Evolutionary conservation across 1,139 yeast species (phyloP).

Genomic region (Saccharomycopsis hybrid): DNA sequence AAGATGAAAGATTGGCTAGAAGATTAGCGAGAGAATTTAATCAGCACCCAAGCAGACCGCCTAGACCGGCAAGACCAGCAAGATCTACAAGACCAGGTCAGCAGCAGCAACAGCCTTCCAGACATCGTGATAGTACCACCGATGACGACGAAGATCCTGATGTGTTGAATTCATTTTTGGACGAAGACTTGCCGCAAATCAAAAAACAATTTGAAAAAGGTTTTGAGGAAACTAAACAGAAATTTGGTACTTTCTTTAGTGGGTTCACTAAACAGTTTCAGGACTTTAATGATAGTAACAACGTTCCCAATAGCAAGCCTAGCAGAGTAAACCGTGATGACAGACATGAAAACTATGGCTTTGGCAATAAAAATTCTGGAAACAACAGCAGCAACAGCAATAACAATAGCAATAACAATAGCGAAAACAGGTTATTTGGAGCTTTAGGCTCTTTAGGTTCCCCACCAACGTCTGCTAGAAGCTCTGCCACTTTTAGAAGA

Average conservation of each 20-base stretch:
- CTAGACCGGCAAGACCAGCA: conserved; percentile 4
- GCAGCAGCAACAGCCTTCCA: conserved; percentile 5
- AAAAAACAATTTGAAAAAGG: conserved; percentile 70
- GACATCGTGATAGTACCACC: conserved; percentile 10
- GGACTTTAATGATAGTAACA: conserved; percentile 25
- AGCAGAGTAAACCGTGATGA: conserved; percentile 19
- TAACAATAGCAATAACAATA: neutral
- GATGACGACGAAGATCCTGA: conserved; percentile 39
- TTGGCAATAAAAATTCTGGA: neutral
- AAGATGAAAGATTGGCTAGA: conserved; percentile 82
- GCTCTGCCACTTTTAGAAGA: conserved; percentile 19
- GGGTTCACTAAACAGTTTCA: conserved; percentile 57
- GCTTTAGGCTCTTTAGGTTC: conserved; percentile 27
- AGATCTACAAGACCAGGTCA: neutral
- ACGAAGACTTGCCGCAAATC: conserved; percentile 55
- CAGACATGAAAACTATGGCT: neutral
- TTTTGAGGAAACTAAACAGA: conserved; percentile 74
- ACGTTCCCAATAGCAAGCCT: conserved; percentile 25
- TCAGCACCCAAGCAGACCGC: conserved; percentile 14
- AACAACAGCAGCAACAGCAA: conserved; percentile 10
- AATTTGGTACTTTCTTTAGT: conserved; percentile 77
- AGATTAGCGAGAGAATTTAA: conserved; percentile 69
- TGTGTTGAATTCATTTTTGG: conserved; percentile 58
- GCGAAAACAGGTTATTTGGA: conserved; percentile 24
- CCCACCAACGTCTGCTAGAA: conserved; percentile 21